These are phyloP conservation scores for Starmerella asiatica DNA, from an alignment of 805 yeast genomes.

Conservation along the genomic window DNA sequence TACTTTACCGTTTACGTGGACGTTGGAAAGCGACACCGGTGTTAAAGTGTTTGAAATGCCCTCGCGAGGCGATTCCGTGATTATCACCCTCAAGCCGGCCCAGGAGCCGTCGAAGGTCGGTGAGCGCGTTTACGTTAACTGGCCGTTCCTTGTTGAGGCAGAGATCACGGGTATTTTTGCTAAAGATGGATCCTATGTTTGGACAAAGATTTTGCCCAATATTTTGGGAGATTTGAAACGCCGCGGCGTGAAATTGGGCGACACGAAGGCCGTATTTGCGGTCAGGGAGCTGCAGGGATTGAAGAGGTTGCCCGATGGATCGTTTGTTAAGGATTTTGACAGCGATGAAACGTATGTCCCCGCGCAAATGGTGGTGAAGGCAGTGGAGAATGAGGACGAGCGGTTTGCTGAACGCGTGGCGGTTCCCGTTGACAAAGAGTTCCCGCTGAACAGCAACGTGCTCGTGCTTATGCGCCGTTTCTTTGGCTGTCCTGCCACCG, in stretches of 20 bases:
- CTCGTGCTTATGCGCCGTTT: conserved; percentile 76
- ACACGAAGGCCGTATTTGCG: conserved; percentile 45
- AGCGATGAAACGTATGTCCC: conserved; percentile 47
- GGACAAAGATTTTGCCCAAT: conserved; percentile 31
- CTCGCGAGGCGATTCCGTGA: conserved; percentile 67
- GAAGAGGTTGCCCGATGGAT: conserved; percentile 54
- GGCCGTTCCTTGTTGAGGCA: conserved; percentile 87
- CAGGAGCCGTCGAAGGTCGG: conserved; percentile 28
- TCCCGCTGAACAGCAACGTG: conserved; percentile 56
- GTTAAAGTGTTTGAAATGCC: conserved; percentile 75
- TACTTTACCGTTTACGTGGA: conserved; percentile 46
- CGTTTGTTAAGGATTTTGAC: conserved; percentile 59
- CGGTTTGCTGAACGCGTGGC: conserved; percentile 65
- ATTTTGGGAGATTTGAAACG: conserved; percentile 35
- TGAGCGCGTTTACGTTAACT: conserved; percentile 55
- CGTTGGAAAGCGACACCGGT: conserved; percentile 42
- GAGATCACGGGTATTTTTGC: conserved; percentile 52
- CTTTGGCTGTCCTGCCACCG: conserved; percentile 60
- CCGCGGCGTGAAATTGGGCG: conserved; percentile 47
- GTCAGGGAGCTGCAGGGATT: conserved; percentile 72
- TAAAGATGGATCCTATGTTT: conserved; percentile 32
- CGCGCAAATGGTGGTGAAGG: conserved; percentile 65
- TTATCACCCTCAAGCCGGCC: conserved; percentile 46
- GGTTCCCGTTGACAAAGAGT: conserved; percentile 66
- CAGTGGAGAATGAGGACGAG: conserved; percentile 57